These are phyloP conservation scores for Herpetomonas muscarum DNA, from an alignment of 208 protist genomes.

Conservation along the genomic window DNA sequence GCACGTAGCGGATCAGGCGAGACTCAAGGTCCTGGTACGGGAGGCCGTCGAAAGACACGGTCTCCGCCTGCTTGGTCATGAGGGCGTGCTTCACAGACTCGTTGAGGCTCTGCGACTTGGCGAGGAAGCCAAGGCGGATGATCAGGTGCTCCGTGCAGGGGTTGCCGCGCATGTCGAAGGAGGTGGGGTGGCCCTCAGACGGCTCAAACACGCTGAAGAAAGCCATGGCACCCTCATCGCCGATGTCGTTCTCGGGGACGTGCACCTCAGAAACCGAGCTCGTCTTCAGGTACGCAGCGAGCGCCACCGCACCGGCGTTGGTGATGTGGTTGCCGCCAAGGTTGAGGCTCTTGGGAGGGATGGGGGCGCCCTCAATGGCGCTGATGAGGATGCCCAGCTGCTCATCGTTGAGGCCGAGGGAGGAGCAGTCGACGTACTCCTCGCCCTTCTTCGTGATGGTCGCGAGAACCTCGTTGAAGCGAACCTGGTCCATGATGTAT, in stretches of 20 bases:
- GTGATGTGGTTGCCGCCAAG: slow-evolving; percentile 64
- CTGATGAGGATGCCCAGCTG: slow-evolving; percentile 53
- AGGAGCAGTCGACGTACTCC: slow-evolving; percentile 36
- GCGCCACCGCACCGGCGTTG: slow-evolving; percentile 24
- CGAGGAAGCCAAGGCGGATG: slow-evolving; percentile 47
- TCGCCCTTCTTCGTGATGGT: slow-evolving; percentile 39
- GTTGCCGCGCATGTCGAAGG: slow-evolving; percentile 44
- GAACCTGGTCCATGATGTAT: slow-evolving; percentile 13
- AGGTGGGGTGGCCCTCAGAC: slow-evolving; percentile 23
- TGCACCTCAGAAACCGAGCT: slow-evolving; percentile 40
- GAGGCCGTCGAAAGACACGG: slow-evolving; percentile 44
- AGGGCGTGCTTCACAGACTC: slow-evolving; percentile 39
- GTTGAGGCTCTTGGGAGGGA: slow-evolving; percentile 36
- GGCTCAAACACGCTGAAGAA: slow-evolving; percentile 50
- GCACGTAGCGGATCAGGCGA: slow-evolving; percentile 51
- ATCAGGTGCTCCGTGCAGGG: slow-evolving; percentile 34
- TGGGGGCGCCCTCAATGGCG: slow-evolving; percentile 52
- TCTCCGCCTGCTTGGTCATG: slow-evolving; percentile 24
- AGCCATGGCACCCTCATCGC: slow-evolving; percentile 40
- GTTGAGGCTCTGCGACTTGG: slow-evolving; percentile 26
- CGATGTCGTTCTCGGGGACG: slow-evolving; percentile 62
- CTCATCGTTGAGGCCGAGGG: slow-evolving; percentile 34
- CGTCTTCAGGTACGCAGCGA: slow-evolving; percentile 41
- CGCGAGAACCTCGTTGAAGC: slow-evolving; percentile 38
- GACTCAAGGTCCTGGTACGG: slow-evolving; percentile 51